Evolutionary conservation across 164 flowering plant genomes (phyloP).

Genomic region (Stephania cephalantha): DNA sequence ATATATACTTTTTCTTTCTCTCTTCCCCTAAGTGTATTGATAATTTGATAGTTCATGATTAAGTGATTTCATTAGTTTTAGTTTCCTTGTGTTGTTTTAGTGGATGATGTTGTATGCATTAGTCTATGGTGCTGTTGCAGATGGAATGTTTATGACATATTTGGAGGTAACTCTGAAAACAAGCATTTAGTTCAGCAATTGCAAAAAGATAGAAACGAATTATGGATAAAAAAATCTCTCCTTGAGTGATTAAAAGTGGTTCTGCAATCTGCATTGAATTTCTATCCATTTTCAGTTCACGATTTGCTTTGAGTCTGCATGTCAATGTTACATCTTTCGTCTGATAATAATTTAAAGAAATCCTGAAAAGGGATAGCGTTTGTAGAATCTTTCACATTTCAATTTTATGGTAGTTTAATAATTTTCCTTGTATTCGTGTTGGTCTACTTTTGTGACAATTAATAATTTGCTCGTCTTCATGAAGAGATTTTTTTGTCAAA

Average conservation of each 20-base stretch:
- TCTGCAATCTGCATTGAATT: not conserved
- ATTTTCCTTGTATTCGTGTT: not conserved
- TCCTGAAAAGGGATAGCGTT: not conserved
- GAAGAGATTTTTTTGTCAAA: not conserved
- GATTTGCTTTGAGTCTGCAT: not conserved
- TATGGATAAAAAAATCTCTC: not conserved
- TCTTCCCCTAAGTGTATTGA: no score
- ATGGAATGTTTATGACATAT: not conserved
- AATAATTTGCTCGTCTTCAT: not conserved
- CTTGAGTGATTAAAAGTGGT: not conserved
- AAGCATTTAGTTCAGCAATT: not conserved
- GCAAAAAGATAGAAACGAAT: not conserved
- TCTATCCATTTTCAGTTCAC: not conserved
- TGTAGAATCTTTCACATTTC: not conserved
- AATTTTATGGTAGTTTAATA: not conserved
- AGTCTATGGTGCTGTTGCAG: not conserved
- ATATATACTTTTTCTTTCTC: no score
- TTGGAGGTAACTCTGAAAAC: not conserved
- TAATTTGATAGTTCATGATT: not conserved
- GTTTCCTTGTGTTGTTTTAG: not conserved
- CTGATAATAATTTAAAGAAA: not conserved
- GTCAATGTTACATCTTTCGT: not conserved
- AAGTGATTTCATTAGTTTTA: not conserved
- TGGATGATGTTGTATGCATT: not conserved
- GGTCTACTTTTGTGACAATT: not conserved